Evolutionary conservation across 2,329 filamentous ascomycete species (phyloP), one percentile per base, ranked within the genome.

Genomic region (Colletotrichum sp.): DNA sequence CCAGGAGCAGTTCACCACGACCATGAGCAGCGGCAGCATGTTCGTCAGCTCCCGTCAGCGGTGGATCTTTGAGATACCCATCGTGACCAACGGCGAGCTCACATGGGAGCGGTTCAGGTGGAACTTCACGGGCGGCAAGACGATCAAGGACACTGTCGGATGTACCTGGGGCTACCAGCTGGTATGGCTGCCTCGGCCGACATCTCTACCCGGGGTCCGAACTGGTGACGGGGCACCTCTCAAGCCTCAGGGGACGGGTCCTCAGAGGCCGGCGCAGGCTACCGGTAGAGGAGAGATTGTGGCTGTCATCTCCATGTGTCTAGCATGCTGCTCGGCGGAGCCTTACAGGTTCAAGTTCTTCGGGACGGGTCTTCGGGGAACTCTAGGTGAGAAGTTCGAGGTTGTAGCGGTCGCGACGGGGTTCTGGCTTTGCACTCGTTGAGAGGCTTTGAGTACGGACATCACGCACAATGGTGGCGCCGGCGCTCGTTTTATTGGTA

Each of bases 201-300:
- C 43, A 0, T 4, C 43, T 0, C n/a, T 52, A n/a, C 43, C 43
- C 4, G 43, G 43, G 0, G 0, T 52, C 1, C 43, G 43, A 0
- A 52, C 43, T 21, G 43, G 43, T 10, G 43, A 52, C n/a, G 43
- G 43, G 7, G 10, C 6, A 21, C 43, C 43, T 7, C 43, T 52
- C 10, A 52, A 52, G 43, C n/a, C 43, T 13, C 43, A 52, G 12
- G 43, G 43, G n/a, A 21, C 43, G 3, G 43, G n/a, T 13, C 43
- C 43, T 7, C 43, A 52, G n/a, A 52, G 43, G 43, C 43, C 43
- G 4, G 43, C 43, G 43, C 43, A 52, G 2, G 43, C 43, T 0
- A 52, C 43, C 2, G 43, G 43, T 3, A 52, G 43, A 24, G 43
- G 43, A 0, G 43, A 52, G n/a, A 52, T 52, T 0, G 43, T 52